Evolutionary conservation across 208 protist species (phyloP), one percentile per base, ranked within the genome.

Genomic region (Trypanosomatidae sp.): DNA sequence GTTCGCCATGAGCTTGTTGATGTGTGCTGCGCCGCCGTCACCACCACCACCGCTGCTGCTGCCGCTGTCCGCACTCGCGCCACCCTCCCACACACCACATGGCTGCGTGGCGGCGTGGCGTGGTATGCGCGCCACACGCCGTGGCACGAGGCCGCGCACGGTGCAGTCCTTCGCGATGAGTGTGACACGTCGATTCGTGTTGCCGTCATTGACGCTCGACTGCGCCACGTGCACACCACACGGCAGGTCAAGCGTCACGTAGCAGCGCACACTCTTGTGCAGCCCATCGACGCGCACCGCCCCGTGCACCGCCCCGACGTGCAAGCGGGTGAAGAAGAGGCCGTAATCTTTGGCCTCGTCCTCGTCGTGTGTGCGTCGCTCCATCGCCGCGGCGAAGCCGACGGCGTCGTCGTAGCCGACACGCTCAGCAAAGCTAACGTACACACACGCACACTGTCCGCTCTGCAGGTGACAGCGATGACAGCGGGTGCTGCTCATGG

Each of bases 261-360:
- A n/a, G n/a, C n/a, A n/a, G n/a, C n/a, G n/a, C n/a, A n/a, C n/a
- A n/a, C n/a, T n/a, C n/a, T n/a, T n/a, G n/a, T n/a, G n/a, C n/a
- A n/a, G n/a, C 16, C 71, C 53, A 20, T 61, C 61, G 19, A 88
- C 61, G 21, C 46, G 22, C 28, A 84, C 50, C 25, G 56, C 60
- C 10, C 78, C 83, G 19, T 39, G 50, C 10, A 84, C 49, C 0
- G 24, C 37, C 16, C 47, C 48, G 0, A 92, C 50, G 6, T 35
- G 53, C 11, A 78, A 53, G 13, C 69, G 22, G 10, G 62, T 50
- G 35, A 79, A 88, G 43, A 77, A 65, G 40, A 92, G 45, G 0
- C 78, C 83, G 53, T 88, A 86, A 52, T 92, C 83, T 50, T 77
- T 78, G n/a, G 71, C 65, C 43, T 71, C 37, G 38, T 86, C 75